Conservation (phyloP, 108 stramenopile genomes). For the Nitzschia sp. region DNA sequence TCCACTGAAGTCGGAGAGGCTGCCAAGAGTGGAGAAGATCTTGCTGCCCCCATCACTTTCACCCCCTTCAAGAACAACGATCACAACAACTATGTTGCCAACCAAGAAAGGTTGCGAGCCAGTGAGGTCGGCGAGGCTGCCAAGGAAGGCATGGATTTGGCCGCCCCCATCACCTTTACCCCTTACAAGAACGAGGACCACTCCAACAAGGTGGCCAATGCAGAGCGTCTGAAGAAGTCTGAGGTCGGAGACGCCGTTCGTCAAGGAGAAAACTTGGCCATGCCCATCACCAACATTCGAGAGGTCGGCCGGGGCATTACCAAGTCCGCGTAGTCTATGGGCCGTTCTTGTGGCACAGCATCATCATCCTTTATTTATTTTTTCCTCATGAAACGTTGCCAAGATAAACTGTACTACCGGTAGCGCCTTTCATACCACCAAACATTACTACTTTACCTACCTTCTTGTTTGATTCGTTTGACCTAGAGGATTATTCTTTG, state of each 20-base stretch:
- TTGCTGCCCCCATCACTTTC: conserved; percentile 39
- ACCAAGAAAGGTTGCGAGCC: conserved; percentile 3
- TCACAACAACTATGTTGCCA: conserved; percentile 32
- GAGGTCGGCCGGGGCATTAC: neutral
- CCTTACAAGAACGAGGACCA: conserved; percentile 40
- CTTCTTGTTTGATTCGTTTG: no score
- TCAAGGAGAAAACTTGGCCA: conserved; percentile 20
- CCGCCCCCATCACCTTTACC: conserved; percentile 36
- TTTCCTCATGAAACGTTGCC: no score
- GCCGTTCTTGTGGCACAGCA: no score
- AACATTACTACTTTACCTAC: no score
- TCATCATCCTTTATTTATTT: no score
- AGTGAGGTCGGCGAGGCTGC: conserved; percentile 28
- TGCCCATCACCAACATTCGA: conserved; percentile 23
- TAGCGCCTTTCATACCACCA: no score
- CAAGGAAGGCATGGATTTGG: conserved; percentile 30
- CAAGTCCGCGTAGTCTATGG: neutral
- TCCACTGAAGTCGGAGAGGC: conserved; percentile 28
- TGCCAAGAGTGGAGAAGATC: conserved; percentile 29
- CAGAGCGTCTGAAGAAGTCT: conserved; percentile 1
- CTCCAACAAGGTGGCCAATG: conserved; percentile 30
- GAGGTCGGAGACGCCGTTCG: conserved; percentile 17
- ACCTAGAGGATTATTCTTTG: no score
- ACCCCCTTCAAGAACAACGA: conserved; percentile 36
- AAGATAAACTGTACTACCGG: no score